phyloP scores from a whole-genome alignment of 805 yeast genomes.

The Saccharomycopsis schoenii region DNA sequence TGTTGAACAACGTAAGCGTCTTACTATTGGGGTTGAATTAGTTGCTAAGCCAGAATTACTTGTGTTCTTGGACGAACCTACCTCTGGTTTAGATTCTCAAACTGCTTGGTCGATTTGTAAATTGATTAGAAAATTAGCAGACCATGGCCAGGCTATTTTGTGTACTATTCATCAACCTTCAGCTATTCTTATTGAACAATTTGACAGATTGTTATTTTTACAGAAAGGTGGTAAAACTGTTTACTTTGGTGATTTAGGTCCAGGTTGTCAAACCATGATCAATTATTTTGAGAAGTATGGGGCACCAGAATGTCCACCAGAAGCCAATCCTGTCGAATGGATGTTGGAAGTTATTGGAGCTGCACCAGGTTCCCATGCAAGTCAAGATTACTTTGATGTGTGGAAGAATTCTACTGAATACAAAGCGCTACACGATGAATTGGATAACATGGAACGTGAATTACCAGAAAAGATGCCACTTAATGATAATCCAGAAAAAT shows the following conservation, averaged over 20 bases:
- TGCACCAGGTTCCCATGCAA: constrained; percentile 58
- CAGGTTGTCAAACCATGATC: constrained; percentile 46
- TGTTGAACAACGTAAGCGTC: constrained; percentile 58
- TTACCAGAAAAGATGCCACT: constrained; percentile 27
- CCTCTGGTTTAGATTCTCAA: constrained; percentile 61
- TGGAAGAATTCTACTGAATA: constrained; percentile 49
- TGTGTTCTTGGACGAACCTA: constrained; percentile 62
- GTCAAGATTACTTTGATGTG: constrained; percentile 51
- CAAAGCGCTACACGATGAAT: constrained; percentile 40
- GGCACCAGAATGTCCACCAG: constrained; percentile 50
- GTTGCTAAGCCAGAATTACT: constrained; percentile 59
- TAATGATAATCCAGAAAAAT: constrained; percentile 22
- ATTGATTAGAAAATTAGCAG: constrained; percentile 55
- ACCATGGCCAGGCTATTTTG: constrained; percentile 64
- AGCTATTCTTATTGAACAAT: constrained; percentile 56
- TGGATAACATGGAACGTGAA: constrained; percentile 44
- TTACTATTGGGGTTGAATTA: constrained; percentile 63
- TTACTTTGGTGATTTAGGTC: constrained; percentile 74
- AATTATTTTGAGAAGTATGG: constrained; percentile 64
- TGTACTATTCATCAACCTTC: constrained; percentile 78
- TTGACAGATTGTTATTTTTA: constrained; percentile 56
- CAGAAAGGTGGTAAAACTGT: constrained; percentile 74
- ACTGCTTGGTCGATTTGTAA: constrained; percentile 63
- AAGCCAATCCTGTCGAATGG: constrained; percentile 71
- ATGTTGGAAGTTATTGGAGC: constrained; percentile 70